These are phyloP conservation scores for Melastoma malabathricum DNA, from an alignment of 345 rosid genomes.

Conservation along the genomic window DNA sequence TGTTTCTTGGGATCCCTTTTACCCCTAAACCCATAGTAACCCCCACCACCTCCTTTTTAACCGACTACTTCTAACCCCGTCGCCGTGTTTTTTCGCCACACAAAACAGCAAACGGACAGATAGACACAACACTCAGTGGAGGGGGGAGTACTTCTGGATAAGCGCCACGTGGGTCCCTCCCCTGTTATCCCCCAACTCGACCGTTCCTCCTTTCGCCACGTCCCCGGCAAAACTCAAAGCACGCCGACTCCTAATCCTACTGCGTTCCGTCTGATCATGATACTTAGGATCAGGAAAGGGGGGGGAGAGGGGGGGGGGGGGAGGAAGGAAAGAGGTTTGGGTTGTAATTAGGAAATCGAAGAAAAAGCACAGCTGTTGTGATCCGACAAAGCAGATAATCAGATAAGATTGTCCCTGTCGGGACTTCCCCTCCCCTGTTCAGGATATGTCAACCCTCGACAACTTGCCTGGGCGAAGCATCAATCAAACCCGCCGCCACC, in stretches of 20 bases:
- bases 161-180: conserved; percentile 37
- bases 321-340: conserved; percentile 1
- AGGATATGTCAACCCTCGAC: conserved; percentile 1
- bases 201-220: conserved; percentile 1
- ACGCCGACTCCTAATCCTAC: too few species aligned
- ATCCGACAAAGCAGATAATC: conserved; percentile 17
- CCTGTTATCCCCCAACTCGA: conserved; percentile 20
- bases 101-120: too few species aligned
- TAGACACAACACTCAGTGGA: too few species aligned
- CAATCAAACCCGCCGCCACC: background rate
- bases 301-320: background rate
- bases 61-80: too few species aligned
- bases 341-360: conserved; percentile 10
- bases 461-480: background rate
- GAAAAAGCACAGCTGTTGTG: conserved; percentile 3
- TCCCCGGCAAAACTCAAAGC: background rate
- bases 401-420: conserved; percentile 28
- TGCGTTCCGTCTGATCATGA: too few species aligned
- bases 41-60: too few species aligned
- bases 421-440: conserved; percentile 3
- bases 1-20: too few species aligned
- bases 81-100: background rate
- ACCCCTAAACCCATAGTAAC: too few species aligned
- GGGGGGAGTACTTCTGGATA: conserved; percentile 16
- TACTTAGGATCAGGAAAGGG: background rate